Evolutionary conservation across 2,329 filamentous ascomycete species (phyloP).

Genomic region (Lojkania enalia): DNA sequence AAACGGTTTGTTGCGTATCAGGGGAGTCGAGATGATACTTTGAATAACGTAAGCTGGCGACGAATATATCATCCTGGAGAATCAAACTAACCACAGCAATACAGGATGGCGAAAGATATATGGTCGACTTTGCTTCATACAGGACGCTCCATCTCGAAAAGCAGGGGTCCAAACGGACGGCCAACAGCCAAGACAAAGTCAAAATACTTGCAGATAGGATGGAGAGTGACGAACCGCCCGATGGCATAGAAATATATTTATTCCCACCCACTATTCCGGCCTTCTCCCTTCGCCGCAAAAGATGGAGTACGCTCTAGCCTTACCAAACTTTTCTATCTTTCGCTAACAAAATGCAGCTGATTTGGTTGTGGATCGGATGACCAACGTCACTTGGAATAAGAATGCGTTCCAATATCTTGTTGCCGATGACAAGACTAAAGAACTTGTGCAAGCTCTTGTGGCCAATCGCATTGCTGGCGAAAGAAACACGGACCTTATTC

Average conservation of each 20-base stretch:
- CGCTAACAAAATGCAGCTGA: neutral
- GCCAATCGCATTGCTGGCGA: conserved; percentile 4
- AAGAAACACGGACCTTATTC: conserved; percentile 27
- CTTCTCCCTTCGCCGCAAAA: neutral
- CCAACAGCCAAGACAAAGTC: conserved; percentile 49
- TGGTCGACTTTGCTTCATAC: conserved; percentile 2
- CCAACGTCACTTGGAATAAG: conserved; percentile 7
- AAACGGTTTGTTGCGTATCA: neutral
- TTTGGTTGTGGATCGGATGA: neutral
- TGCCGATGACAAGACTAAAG: conserved; percentile 4
- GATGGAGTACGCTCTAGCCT: neutral
- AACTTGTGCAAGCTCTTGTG: conserved; percentile 11
- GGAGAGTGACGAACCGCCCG: neutral
- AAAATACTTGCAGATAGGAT: conserved; percentile 32
- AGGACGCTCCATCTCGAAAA: neutral
- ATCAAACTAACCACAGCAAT: neutral
- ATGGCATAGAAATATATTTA: neutral
- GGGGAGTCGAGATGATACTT: neutral
- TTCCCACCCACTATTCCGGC: neutral
- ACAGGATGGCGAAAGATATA: conserved; percentile 1
- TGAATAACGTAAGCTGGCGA: neutral
- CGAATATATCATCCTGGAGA: too few species aligned
- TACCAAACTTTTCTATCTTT: neutral
- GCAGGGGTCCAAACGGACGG: conserved; percentile 50
- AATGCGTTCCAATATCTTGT: conserved; percentile 8